A percentile compares a stretch with the other conserved stretches of the same genome.
Evolutionary conservation across 768 basidiomycete genomes (phyloP).

Genomic region (Psilocybe subaeruginosa): DNA sequence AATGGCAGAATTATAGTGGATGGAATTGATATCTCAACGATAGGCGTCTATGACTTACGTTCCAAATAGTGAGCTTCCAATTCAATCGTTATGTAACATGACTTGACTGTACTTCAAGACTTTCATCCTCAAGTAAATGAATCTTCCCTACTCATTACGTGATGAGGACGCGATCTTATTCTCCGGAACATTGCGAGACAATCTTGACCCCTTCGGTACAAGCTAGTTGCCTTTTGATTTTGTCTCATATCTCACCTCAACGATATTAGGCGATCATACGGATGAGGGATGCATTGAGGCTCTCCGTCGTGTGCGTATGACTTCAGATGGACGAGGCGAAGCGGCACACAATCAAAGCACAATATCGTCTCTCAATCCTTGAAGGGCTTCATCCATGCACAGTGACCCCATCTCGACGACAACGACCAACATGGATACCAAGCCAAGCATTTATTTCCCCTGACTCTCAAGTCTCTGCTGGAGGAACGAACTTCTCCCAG

Average conservation of each 20-base stretch:
- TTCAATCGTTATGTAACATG: not conserved
- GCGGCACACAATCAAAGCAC: conserved; percentile 51
- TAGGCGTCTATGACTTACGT: conserved; percentile 84
- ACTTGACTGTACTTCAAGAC: conserved; percentile 52
- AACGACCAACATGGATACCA: conserved; percentile 58
- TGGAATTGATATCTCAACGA: conserved; percentile 85
- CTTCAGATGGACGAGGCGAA: conserved; percentile 49
- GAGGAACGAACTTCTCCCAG: conserved; percentile 90
- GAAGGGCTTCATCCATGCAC: conserved; percentile 44
- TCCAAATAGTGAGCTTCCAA: conserved; percentile 56
- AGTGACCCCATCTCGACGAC: conserved; percentile 44
- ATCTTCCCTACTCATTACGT: conserved; percentile 49
- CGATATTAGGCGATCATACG: conserved; percentile 62
- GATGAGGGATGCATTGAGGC: conserved; percentile 84
- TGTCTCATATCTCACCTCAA: not conserved
- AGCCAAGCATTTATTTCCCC: conserved; percentile 61
- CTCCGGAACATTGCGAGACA: conserved; percentile 82
- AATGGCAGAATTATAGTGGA: conserved; percentile 80
- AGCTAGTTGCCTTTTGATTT: not conserved
- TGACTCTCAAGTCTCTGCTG: conserved; percentile 80
- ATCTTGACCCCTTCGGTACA: conserved; percentile 72
- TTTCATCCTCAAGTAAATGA: conserved; percentile 63
- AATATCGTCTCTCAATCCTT: conserved; percentile 45
- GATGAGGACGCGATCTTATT: conserved; percentile 71
- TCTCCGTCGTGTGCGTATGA: conserved; percentile 80